Conservation (phyloP, 352 stramenopile genomes). For the Phytopythium aichiense region DNA sequence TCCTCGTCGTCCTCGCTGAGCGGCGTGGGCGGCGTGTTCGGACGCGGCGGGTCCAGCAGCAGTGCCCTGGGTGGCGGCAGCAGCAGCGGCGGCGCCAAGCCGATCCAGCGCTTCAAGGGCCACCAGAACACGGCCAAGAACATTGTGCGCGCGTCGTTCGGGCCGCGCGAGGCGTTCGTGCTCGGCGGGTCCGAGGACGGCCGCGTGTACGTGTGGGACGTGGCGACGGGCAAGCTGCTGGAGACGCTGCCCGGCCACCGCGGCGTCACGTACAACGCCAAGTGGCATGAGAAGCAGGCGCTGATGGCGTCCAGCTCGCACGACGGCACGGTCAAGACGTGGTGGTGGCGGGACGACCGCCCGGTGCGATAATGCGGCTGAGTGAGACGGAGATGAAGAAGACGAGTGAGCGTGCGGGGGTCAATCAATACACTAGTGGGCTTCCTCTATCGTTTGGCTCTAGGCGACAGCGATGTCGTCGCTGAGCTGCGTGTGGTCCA, state of each 20-base stretch:
- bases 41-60: slow-evolving; percentile 6
- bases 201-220: slow-evolving; percentile 86
- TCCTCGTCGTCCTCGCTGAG: slow-evolving; percentile 1
- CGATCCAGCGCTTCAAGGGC: slow-evolving; percentile 84
- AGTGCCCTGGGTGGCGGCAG: slow-evolving; percentile 11
- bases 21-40: background rate
- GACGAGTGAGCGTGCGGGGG: background rate
- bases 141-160: slow-evolving; percentile 80
- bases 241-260: slow-evolving; percentile 73
- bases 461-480: slow-evolving; percentile 32
- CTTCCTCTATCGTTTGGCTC: slow-evolving; percentile 5
- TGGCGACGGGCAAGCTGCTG: slow-evolving; percentile 79
- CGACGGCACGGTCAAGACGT: slow-evolving; percentile 88
- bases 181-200: slow-evolving; percentile 83
- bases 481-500: slow-evolving; percentile 35
- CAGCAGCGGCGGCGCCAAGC: slow-evolving; percentile 51
- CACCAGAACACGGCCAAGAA: slow-evolving; percentile 90
- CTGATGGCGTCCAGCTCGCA: slow-evolving; percentile 83
- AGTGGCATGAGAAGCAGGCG: slow-evolving; percentile 85
- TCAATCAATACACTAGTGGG: background rate
- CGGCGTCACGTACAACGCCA: slow-evolving; percentile 81
- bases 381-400: background rate
- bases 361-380: slow-evolving; percentile 23
- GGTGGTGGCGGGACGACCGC: slow-evolving; percentile 82
- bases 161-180: slow-evolving; percentile 82